A percentile compares a stretch with the other conserved stretches of the same genome.
Evolutionary conservation across 2,329 filamentous ascomycete species (phyloP).

Genomic region (Hortaea sp.): DNA sequence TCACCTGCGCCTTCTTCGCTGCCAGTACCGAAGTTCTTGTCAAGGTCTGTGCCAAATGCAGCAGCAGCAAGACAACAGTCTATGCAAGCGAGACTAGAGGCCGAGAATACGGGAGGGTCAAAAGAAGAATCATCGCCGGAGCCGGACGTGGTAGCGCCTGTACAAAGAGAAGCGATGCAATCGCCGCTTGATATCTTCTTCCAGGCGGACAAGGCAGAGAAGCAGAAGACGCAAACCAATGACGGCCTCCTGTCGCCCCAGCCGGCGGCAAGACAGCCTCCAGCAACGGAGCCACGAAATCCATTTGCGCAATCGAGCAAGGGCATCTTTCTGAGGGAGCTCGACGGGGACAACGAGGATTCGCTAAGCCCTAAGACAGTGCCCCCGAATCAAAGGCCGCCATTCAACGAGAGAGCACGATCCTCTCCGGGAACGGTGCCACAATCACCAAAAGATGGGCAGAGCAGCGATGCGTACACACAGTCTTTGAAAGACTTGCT

Average conservation of each 20-base stretch:
- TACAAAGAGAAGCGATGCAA: slow-evolving; percentile 38
- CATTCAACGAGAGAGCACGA: slow-evolving; percentile 22
- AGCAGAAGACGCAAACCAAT: slow-evolving; percentile 48
- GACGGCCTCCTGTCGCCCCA: slow-evolving; percentile 48
- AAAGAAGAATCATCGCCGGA: slow-evolving; percentile 43
- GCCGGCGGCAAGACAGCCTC: slow-evolving; percentile 23
- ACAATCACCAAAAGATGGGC: slow-evolving; percentile 17
- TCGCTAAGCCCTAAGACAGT: slow-evolving; percentile 15
- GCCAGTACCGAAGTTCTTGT: slow-evolving; percentile 81
- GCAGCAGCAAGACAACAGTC: slow-evolving; percentile 38
- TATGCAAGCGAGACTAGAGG: slow-evolving; percentile 35
- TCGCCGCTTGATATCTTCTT: slow-evolving; percentile 88
- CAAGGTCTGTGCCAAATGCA: slow-evolving; percentile 63
- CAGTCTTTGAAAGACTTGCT: slow-evolving; percentile 37
- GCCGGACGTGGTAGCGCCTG: slow-evolving; percentile 33
- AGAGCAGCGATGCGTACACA: slow-evolving; percentile 42
- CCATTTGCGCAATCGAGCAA: slow-evolving; percentile 29
- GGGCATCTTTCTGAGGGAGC: slow-evolving; percentile 57
- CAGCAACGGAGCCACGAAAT: slow-evolving; percentile 16
- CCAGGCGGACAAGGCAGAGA: slow-evolving; percentile 72
- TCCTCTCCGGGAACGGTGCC: slow-evolving; percentile 13
- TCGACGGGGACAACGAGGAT: slow-evolving; percentile 43
- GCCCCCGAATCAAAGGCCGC: slow-evolving; percentile 12
- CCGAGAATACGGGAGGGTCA: slow-evolving; percentile 28
- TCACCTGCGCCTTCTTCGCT: slow-evolving; percentile 85